Conservation (phyloP, 2,329 filamentous ascomycete species). For the Hymenotorrendiella dingleyae region DNA sequence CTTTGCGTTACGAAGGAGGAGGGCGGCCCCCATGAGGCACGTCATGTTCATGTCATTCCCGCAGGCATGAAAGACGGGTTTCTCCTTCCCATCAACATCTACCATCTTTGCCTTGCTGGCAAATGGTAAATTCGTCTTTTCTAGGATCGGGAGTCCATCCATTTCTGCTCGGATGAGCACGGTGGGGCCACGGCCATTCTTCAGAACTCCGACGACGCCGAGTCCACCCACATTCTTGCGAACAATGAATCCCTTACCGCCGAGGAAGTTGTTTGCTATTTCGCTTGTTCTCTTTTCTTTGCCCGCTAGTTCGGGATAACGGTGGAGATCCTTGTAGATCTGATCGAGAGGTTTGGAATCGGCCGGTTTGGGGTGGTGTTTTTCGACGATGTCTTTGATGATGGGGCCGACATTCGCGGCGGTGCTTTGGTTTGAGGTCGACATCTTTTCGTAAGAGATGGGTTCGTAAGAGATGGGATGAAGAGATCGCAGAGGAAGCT, state of each 20-base stretch:
- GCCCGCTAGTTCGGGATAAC: constrained; percentile 40
- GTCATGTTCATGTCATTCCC: constrained; percentile 63
- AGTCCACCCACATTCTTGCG: constrained; percentile 49
- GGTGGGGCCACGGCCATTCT: constrained; percentile 48
- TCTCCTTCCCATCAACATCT: constrained; percentile 38
- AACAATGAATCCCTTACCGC: constrained; percentile 35
- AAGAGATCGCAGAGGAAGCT: too few relatives aligned
- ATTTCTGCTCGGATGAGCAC: constrained; percentile 57
- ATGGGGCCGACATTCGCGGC: too few relatives aligned
- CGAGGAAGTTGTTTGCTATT: constrained; percentile 37
- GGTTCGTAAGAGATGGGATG: too few relatives aligned
- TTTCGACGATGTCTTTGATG: too few relatives aligned
- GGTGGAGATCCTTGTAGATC: constrained; percentile 3
- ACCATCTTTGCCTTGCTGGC: constrained; percentile 38
- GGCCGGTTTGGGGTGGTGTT: too few relatives aligned
- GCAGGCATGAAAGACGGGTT: constrained; percentile 62
- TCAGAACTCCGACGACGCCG: constrained; percentile 48
- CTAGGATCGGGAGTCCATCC: constrained; percentile 52
- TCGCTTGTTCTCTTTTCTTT: constrained; percentile 48
- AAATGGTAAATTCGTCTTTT: constrained; percentile 49
- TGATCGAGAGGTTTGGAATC: too few relatives aligned
- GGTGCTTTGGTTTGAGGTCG: too few relatives aligned
- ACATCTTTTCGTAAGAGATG: too few relatives aligned
- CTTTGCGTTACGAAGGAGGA: constrained; percentile 38
- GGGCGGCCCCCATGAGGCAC: constrained; percentile 47